Evolutionary conservation across 352 stramenopile genomes (phyloP), one percentile per base, ranked within the genome.

Genomic region (Pythium dissimile): DNA sequence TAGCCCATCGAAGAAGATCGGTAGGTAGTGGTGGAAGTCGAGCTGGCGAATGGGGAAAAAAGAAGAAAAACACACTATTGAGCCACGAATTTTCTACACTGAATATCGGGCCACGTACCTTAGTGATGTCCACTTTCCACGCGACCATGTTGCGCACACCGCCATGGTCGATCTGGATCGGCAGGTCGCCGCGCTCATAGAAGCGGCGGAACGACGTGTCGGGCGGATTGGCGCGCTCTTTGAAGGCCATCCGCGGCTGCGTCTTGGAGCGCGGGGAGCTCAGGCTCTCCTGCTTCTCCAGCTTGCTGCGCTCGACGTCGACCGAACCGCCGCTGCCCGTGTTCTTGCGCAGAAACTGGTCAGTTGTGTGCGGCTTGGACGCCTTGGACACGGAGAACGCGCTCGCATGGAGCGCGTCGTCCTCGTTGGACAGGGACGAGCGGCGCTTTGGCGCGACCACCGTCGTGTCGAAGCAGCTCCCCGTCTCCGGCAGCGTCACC

Each of bases 11-110:
- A 99, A 98, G 74, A 99, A 99, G 53, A 99, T 98, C 7, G 96
- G 96, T 11, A 99, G 73, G 62, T 99, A 99, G 73, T 99, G 95
- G 62, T 99, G 96, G 62, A 98, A 99, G 66, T 99, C 96, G 8
- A 99, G 82, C 76, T 98, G 64, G n/a, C n/a, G n/a, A 7, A 63
- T 24, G 20, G 60, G 9, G 39, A 57, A 4, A 56, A 8, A 1
- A 24, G 38, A 55, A 12, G 51, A 9, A 11, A 24, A 16, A 21
- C n/a, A 10, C 30, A 30, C 18, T 10, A 31, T 7, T 31, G 6
- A 32, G 24, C 18, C 6, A 12, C 5, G 44, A 10, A 50, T 27
- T 11, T 2, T 42, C 5, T 18, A 1, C 28, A 37, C 18, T 20
- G 21, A 18, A 23, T 15, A 18, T 12, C 4, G 11, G 12, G n/a